Evolutionary conservation across 2,329 filamentous ascomycete species (phyloP), one percentile per base, ranked within the genome.

Genomic region (Lasiodiplodia hormozganensis): DNA sequence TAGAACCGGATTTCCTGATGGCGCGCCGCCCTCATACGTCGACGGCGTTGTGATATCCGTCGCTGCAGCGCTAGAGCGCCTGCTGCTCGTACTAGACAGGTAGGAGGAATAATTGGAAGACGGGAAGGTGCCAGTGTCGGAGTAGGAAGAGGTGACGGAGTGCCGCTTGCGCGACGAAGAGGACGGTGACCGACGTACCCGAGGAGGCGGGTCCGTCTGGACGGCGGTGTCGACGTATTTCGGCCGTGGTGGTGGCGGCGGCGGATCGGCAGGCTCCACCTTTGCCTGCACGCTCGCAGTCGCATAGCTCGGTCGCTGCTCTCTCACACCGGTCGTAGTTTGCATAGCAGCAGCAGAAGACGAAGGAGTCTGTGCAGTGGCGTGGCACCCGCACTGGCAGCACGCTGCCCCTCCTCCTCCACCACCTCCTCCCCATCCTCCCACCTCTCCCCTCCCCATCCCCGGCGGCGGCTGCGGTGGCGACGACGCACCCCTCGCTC

Each of bases 171-270:
- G 51, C 7, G 49, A 21, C 11, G 51, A 53, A 1, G 21, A 16
- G 10, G 51, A 25, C 11, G 52, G 23, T n/a, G 34, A 57, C 31
- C 28, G 34, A 31, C 36, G 54, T 68, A 4, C 40, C 23, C 38
- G 18, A 5, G 70, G 56, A 1, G 64, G 38, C 2, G 71, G 70
- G 1, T 74, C 70, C 10, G 76, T 78, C 68, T 78, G 76, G 0
- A 74, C 69, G 62, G 71, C 72, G 12, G 71, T 69, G 47, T 76
- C 69, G 38, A 70, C 51, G 56, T 78, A 78, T n/a, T 25, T 28
- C 7, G 54, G 54, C n/a, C 18, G 31, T 11, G 28, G 3, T 18
- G 6, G 28, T 12, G 31, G 31, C 31, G 53, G 18, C 31, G 53
- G n/a, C 8, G 53, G 34, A 14, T 28, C 31, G 31, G 31, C 31